These are phyloP conservation scores for Rutidosis leptorrhynchoides DNA, from an alignment of 129 eudicot species.

Conservation along the genomic window DNA sequence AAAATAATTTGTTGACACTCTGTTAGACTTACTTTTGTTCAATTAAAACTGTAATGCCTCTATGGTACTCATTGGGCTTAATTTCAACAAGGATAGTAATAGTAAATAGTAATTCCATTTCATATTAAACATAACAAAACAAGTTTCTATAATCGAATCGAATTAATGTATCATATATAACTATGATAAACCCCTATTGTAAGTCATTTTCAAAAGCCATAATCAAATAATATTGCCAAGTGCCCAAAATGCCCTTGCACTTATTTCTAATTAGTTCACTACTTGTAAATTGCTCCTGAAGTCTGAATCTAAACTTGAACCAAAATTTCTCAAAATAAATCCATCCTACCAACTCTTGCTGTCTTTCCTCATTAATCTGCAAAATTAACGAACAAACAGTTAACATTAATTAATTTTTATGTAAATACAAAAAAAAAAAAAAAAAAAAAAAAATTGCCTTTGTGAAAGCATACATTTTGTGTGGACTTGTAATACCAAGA, in stretches of 20 bases:
- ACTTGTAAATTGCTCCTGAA: slow-evolving; percentile 15
- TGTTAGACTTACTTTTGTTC: no score
- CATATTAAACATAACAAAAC: neutral
- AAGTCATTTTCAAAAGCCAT: neutral
- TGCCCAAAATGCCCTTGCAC: neutral
- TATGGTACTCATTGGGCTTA: neutral
- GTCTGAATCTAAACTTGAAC: slow-evolving; percentile 12
- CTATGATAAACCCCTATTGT: neutral
- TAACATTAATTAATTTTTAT: neutral
- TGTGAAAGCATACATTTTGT: neutral
- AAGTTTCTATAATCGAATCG: neutral
- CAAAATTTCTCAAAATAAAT: slow-evolving; percentile 9
- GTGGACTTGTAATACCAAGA: no score
- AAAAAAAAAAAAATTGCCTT: neutral
- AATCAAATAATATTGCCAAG: neutral
- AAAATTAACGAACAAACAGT: neutral
- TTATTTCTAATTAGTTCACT: slow-evolving; percentile 17
- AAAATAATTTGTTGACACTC: no score
- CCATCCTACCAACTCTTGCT: neutral
- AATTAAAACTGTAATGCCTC: no score
- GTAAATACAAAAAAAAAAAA: no score
- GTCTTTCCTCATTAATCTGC: slow-evolving; percentile 13
- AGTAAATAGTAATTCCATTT: neutral
- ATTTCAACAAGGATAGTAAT: no score
- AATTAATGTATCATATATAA: no score